Base-by-base conservation (phyloP, 208 protist species). In the Trypanosoma boissoni region DNA sequence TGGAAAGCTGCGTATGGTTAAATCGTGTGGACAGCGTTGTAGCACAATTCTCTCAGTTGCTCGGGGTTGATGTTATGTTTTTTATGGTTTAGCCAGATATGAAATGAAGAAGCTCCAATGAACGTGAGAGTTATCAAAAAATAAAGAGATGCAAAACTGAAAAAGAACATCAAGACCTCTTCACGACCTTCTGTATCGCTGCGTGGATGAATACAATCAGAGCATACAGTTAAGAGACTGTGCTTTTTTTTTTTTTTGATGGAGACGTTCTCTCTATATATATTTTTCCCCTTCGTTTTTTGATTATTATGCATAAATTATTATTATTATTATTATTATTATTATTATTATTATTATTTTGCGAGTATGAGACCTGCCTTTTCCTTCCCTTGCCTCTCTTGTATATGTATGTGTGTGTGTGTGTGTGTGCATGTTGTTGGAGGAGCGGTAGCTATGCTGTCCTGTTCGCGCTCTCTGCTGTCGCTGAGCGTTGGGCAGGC, bases 31-130 rank as follows among this genome's bases (percentile, higher is more conserved):
- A 92, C 32, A 62, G 76, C 44, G 76, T 72, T 43, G 57, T 83
- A 9, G 32, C 53, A 16, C 51, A 72, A 4, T 82, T 85, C 42
- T 68, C 69, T 37, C 79, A 86, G 55, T 36, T 89, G 18, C 72
- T 83, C 10, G 76, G 76, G 26, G 72, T 87, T 5, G 81, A 92
- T 44, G 74, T 88, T 7, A 62, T 92, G 5, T 72, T 77, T 12
- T 43, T 66, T 1, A 52, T 87, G 29, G 46, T 88, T 28, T 89
- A n/a, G n/a, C n/a, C n/a, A n/a, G n/a, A n/a, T n/a, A n/a, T n/a
- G n/a, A n/a, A n/a, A n/a, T n/a, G n/a, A n/a, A n/a, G n/a, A n/a
- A n/a, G n/a, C n/a, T n/a, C n/a, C n/a, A n/a, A n/a, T n/a, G n/a
- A 26, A 16, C 27, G 45, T 24, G 28, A 31, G 28, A 10, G 42